phyloP scores from a whole-genome alignment of 345 rosid genomes.

The Eucalyptus shirleyi region DNA sequence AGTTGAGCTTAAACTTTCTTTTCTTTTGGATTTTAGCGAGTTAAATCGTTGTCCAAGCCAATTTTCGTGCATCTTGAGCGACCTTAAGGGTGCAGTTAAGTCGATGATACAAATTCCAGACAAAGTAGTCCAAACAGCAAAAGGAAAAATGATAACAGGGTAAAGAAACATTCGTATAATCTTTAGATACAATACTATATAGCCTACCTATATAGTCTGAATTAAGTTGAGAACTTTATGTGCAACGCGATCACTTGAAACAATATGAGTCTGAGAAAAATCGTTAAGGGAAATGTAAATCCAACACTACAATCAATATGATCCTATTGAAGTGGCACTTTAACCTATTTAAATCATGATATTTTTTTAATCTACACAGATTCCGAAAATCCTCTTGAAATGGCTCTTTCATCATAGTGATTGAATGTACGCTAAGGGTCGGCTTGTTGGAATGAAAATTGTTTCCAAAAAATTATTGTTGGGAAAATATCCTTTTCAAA shows the following conservation, averaged over 20 bases:
- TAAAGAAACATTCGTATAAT: background rate
- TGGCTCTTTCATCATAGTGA: background rate
- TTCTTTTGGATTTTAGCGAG: background rate
- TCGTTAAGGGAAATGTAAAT: background rate
- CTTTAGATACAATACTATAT: background rate
- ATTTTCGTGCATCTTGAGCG: background rate
- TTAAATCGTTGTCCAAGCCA: background rate
- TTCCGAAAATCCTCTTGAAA: background rate
- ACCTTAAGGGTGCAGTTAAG: background rate
- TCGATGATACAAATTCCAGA: background rate
- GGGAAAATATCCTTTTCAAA: background rate
- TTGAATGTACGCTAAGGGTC: background rate
- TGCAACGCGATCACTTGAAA: background rate
- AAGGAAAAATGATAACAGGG: background rate
- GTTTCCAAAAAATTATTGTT: background rate
- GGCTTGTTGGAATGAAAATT: background rate
- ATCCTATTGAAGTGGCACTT: background rate
- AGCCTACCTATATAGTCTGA: background rate
- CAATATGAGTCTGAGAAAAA: background rate
- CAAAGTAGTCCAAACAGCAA: background rate
- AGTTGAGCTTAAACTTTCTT: background rate
- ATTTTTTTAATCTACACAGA: background rate
- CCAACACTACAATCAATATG: background rate
- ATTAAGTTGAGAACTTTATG: background rate
- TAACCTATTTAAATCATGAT: background rate